These are phyloP conservation scores for Ogataea degrootiae DNA, from an alignment of 805 yeast species.

Conservation along the genomic window DNA sequence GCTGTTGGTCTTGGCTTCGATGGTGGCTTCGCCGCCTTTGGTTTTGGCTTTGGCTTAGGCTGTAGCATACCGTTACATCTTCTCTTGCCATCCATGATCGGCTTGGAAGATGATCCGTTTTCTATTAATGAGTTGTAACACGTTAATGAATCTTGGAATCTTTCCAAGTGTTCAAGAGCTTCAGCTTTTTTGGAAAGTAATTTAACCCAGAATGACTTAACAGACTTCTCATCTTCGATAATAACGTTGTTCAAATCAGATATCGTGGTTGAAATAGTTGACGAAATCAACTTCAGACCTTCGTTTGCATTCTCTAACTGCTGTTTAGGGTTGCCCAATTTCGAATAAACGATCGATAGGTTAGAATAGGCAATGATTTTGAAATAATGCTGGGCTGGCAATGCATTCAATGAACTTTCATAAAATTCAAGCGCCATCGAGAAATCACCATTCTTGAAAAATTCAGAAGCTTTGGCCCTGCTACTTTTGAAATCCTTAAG, in stretches of 20 bases:
- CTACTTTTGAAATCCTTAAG: slow-evolving; percentile 38
- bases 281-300: slow-evolving; percentile 39
- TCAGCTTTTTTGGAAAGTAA: slow-evolving; percentile 72
- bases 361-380: slow-evolving; percentile 71
- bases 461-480: slow-evolving; percentile 52
- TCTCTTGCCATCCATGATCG: slow-evolving; percentile 73
- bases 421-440: slow-evolving; percentile 58
- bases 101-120: slow-evolving; percentile 60
- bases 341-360: slow-evolving; percentile 60
- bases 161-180: slow-evolving; percentile 75
- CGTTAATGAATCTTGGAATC: slow-evolving; percentile 55
- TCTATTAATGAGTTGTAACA: slow-evolving; percentile 60
- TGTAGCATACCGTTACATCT: slow-evolving; percentile 62
- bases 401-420: slow-evolving; percentile 38
- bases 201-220: slow-evolving; percentile 72
- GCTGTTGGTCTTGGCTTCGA: slow-evolving; percentile 7
- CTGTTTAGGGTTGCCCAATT: slow-evolving; percentile 62
- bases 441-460: slow-evolving; percentile 82
- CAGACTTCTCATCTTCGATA: slow-evolving; percentile 45
- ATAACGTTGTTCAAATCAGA: slow-evolving; percentile 21
- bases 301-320: slow-evolving; percentile 43
- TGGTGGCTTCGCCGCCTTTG: slow-evolving; percentile 15
- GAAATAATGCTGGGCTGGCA: slow-evolving; percentile 63
- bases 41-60: slow-evolving; percentile 45
- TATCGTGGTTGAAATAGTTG: slow-evolving; percentile 24